phyloP scores from a whole-genome alignment of 768 basidiomycete species.

The Sporobolomyces roseus region DNA sequence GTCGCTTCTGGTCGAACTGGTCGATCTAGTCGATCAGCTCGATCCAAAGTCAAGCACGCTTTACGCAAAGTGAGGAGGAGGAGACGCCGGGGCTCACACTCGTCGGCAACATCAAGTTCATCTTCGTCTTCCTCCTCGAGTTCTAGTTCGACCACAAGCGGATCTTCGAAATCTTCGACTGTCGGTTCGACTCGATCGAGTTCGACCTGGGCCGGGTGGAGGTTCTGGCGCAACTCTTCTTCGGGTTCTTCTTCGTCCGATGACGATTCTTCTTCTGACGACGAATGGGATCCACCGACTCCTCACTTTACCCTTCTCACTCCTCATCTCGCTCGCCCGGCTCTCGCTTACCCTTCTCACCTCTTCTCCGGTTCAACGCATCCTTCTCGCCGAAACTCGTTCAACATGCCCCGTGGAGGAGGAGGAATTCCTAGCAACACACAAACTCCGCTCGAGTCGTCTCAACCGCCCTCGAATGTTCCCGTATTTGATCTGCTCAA shows the following conservation, averaged over 20 bases:
- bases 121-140: constrained; percentile 53
- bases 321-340: constrained; percentile 37
- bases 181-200: constrained; percentile 37
- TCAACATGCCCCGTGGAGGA: constrained; percentile 3
- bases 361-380: constrained; percentile 27
- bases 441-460: background rate
- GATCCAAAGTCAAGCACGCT: constrained; percentile 24
- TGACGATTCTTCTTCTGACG: constrained; percentile 50
- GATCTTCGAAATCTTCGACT: constrained; percentile 20
- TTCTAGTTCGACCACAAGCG: constrained; percentile 34
- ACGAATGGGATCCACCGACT: constrained; percentile 54
- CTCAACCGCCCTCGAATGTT: background rate
- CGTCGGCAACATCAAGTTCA: constrained; percentile 44
- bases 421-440: background rate
- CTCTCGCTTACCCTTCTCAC: constrained; percentile 30
- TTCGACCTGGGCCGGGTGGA: constrained; percentile 47
- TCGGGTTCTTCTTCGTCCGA: constrained; percentile 51
- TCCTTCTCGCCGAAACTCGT: constrained; percentile 6
- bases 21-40: constrained; percentile 19
- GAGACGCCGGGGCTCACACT: constrained; percentile 14
- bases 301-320: constrained; percentile 43
- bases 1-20: constrained; percentile 28
- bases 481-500: constrained; percentile 39
- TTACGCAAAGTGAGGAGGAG: constrained; percentile 27
- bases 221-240: constrained; percentile 46